phyloP scores from a whole-genome alignment of 306 rosid species.

The Vigna mungo region DNA sequence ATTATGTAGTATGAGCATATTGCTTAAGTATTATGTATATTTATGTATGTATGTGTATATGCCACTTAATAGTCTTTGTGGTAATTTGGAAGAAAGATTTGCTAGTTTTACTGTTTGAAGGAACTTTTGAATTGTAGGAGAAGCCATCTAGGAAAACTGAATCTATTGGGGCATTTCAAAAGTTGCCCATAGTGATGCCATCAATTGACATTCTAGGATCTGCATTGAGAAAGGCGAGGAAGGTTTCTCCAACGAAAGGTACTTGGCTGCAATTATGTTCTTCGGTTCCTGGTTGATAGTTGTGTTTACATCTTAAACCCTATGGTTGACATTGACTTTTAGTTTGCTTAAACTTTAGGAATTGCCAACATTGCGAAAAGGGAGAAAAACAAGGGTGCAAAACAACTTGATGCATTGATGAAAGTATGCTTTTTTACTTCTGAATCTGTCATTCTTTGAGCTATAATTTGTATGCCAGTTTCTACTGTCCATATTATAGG shows the following conservation, averaged over 20 bases:
- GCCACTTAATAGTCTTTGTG: background rate
- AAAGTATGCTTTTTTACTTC: constrained; percentile 71
- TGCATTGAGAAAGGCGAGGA: constrained; percentile 81
- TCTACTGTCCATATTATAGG: constrained; percentile 32
- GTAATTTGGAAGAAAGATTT: background rate
- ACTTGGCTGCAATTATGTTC: constrained; percentile 39
- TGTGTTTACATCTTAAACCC: constrained; percentile 36
- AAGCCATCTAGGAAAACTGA: constrained; percentile 55
- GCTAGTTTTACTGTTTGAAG: constrained; percentile 24
- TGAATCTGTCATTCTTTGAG: constrained; percentile 3
- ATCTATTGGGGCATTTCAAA: constrained; percentile 89
- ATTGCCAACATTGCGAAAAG: constrained; percentile 86
- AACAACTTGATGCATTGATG: constrained; percentile 97
- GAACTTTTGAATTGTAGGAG: constrained; percentile 56
- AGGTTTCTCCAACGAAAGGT: constrained; percentile 84
- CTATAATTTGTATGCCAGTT: constrained; percentile 15
- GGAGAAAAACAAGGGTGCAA: constrained; percentile 95
- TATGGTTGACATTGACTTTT: constrained; percentile 38
- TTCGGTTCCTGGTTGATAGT: constrained; percentile 25
- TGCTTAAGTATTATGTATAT: background rate
- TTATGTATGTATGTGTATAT: background rate
- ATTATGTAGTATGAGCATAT: background rate
- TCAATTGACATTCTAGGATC: constrained; percentile 82
- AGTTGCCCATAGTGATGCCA: constrained; percentile 96
- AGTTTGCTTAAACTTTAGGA: constrained; percentile 57